Base-by-base conservation (phyloP, 306 rosid genomes). In the Comarum palustre region DNA sequence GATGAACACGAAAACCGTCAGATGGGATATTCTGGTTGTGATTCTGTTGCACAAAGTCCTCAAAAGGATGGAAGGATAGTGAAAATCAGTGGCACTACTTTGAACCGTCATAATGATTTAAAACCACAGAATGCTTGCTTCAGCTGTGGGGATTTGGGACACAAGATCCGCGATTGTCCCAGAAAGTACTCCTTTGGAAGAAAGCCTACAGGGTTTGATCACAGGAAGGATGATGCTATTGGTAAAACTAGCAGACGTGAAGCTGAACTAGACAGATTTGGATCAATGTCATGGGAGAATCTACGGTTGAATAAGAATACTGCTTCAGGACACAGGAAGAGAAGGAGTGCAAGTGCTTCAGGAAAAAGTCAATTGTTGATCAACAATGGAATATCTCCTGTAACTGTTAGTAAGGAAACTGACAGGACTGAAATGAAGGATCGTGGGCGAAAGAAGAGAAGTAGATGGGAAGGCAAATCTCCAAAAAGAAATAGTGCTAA, bases 71-170 rank as follows among this genome's bases (percentile, higher is more conserved):
- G 36, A 12, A 65, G 64, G 50, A 66, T 78, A 77, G 75, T 47
- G 15, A 77, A 22, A 38, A 58, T 45, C 65, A 71, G 74, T 17
- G 78, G 75, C 66, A 71, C 68, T 58, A 63, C 72, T 68, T 52
- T 77, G 63, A 78, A 77, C 65, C 75, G 31, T 57, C 68, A n/a
- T 41, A 68, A 57, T 68, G 71, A 57, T 66, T 60, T 77, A n/a
- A 82, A 67, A 20, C 66, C 69, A 27, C 72, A 6, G 51, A 80
- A 27, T 43, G 58, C 75, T 46, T 88, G 89, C 76, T 86, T 62
- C 66, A 72, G 71, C 68, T 86, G 93, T 80, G 93, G 93, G 42
- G 87, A 66, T 48, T 15, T 74, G 32, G 86, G 88, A 74, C 93
- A 88, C 76, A 86, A 73, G 78, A 84, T 64, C 80, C 88, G 80